These are phyloP conservation scores for Oryza coarctata DNA, from an alignment of 176 grass and related monocot genomes.

Conservation along the genomic window DNA sequence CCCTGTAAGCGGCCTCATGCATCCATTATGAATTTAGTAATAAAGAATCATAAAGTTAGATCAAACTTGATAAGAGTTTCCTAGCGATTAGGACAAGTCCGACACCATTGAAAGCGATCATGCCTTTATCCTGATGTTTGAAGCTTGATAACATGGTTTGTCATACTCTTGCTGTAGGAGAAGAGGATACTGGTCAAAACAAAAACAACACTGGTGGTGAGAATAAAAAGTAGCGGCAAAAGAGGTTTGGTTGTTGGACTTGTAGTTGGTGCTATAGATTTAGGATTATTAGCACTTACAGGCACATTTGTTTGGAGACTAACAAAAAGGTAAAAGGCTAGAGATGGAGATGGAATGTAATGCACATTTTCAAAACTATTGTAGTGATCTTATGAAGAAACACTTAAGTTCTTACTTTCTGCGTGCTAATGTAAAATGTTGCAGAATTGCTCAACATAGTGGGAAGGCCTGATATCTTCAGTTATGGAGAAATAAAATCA, in stretches of 20 bases:
- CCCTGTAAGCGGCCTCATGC: too few relatives aligned
- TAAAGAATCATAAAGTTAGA: too few relatives aligned
- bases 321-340: conserved; percentile 7
- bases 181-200: neutral
- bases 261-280: conserved; percentile 6
- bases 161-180: too few relatives aligned
- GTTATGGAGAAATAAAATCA: too few relatives aligned
- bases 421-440: neutral
- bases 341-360: conserved; percentile 18
- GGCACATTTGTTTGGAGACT: conserved; percentile 28
- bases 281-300: conserved; percentile 9
- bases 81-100: too few relatives aligned
- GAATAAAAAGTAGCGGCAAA: neutral
- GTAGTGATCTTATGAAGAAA: neutral
- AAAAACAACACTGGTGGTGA: neutral
- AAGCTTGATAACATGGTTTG: too few relatives aligned
- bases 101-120: too few relatives aligned
- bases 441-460: too few relatives aligned
- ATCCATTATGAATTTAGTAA: too few relatives aligned
- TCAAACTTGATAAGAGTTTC: too few relatives aligned
- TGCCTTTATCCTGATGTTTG: too few relatives aligned
- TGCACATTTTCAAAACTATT: neutral
- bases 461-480: too few relatives aligned
- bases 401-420: neutral
- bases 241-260: conserved; percentile 36